Evolutionary conservation across 106 monocot species (phyloP).

Genomic region (Triglochin maritima): DNA sequence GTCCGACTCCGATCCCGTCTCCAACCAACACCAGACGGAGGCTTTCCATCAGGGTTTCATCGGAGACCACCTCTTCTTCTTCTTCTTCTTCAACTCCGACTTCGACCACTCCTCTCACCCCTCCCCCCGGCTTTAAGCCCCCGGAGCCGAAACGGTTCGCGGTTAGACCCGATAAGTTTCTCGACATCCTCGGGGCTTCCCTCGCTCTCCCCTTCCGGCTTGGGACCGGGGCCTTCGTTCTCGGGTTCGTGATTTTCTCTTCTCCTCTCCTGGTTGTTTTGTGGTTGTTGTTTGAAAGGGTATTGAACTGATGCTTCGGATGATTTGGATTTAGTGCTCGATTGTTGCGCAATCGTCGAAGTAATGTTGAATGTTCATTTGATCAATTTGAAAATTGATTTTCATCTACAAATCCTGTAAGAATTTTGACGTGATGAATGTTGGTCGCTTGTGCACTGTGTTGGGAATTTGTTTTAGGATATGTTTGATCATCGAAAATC

Average conservation of each 20-base stretch:
- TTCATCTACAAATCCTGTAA: too few species aligned
- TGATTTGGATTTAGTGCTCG: too few species aligned
- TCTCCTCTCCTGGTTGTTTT: not conserved
- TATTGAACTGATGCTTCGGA: not conserved
- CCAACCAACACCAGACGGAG: not conserved
- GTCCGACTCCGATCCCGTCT: not conserved
- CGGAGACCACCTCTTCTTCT: slow-evolving; percentile 9
- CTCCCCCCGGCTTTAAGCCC: slow-evolving; percentile 56
- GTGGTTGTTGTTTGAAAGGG: not conserved
- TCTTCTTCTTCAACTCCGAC: not conserved
- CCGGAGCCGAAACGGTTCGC: slow-evolving; percentile 65
- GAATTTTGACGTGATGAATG: not conserved
- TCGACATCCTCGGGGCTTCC: slow-evolving; percentile 47
- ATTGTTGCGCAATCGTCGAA: too few species aligned
- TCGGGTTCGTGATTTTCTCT: slow-evolving; percentile 29
- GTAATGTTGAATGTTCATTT: too few species aligned
- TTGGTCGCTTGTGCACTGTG: not conserved
- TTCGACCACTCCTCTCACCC: slow-evolving; percentile 11
- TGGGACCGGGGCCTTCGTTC: slow-evolving; percentile 52
- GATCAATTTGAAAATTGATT: too few species aligned
- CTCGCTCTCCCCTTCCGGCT: slow-evolving; percentile 59
- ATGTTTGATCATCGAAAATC: too few species aligned
- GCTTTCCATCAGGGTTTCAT: slow-evolving; percentile 18
- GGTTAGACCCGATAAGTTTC: slow-evolving; percentile 41
- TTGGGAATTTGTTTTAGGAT: too few species aligned